Conservation (phyloP, 495 filamentous ascomycete species). For the Lophium mytilinum region DNA sequence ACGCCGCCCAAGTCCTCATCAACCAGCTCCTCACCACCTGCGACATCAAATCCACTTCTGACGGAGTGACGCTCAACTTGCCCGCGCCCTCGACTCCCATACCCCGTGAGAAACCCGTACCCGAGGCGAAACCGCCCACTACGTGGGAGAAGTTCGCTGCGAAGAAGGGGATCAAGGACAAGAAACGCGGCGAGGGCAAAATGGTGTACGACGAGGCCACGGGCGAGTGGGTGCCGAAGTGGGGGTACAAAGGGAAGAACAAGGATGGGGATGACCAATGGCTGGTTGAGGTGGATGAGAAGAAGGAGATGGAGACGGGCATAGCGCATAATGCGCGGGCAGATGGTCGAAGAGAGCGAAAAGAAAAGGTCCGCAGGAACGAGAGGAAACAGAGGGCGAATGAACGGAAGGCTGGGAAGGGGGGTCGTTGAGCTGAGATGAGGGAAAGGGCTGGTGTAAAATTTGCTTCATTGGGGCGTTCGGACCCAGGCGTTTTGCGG, state of each 20-base stretch:
- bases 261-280: conserved; percentile 70
- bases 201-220: conserved; percentile 74
- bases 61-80: conserved; percentile 62
- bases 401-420: conserved; percentile 25
- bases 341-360: conserved; percentile 43
- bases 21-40: conserved; percentile 83
- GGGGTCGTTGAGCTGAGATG: conserved; percentile 8
- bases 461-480: no score
- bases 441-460: background rate
- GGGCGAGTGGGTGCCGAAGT: conserved; percentile 83
- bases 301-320: conserved; percentile 52
- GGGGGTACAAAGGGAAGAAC: conserved; percentile 92
- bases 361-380: conserved; percentile 26
- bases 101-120: conserved; percentile 86
- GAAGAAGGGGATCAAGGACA: conserved; percentile 88
- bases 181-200: conserved; percentile 61
- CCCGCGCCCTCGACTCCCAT: conserved; percentile 59
- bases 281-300: conserved; percentile 84
- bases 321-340: conserved; percentile 48
- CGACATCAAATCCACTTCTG: conserved; percentile 57
- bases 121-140: conserved; percentile 67
- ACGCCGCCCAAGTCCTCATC: conserved; percentile 79
- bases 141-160: conserved; percentile 93
- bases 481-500: no score
- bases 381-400: conserved; percentile 29